Conservation (phyloP, 208 protist genomes). For the Porcisia deanei region DNA sequence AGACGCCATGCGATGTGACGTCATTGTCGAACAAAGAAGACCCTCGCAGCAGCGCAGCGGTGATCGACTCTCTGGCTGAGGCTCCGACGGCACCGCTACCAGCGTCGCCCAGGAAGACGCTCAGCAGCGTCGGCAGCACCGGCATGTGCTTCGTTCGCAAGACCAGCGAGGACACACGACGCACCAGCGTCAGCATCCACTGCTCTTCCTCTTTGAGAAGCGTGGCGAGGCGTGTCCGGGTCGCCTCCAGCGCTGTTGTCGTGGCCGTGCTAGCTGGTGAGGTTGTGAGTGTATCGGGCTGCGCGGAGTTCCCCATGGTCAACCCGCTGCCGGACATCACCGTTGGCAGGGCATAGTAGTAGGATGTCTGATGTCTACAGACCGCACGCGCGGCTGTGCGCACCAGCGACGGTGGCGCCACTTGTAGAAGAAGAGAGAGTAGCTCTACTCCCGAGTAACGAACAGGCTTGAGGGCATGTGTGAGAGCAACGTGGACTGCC, state of each 20-base stretch:
- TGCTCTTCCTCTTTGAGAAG: slow-evolving; percentile 31
- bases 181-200: slow-evolving; percentile 58
- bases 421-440: slow-evolving; percentile 41
- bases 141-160: slow-evolving; percentile 47
- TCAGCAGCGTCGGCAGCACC: slow-evolving; percentile 45
- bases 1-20: neutral
- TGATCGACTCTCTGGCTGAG: slow-evolving; percentile 5
- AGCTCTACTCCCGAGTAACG: slow-evolving; percentile 62
- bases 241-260: slow-evolving; percentile 12
- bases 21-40: no score
- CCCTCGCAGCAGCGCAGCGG: slow-evolving; percentile 5
- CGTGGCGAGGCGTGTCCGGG: slow-evolving; percentile 9
- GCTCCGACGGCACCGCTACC: neutral
- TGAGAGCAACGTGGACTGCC: slow-evolving; percentile 61
- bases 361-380: slow-evolving; percentile 31
- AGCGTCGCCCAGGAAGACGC: slow-evolving; percentile 30
- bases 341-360: slow-evolving; percentile 15
- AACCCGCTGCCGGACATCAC: slow-evolving; percentile 5
- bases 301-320: slow-evolving; percentile 12
- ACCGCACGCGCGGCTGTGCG: slow-evolving; percentile 29
- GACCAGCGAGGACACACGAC: slow-evolving; percentile 60
- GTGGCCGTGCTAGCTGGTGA: neutral
- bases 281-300: neutral
- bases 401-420: slow-evolving; percentile 23
- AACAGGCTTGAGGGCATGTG: slow-evolving; percentile 67